These are phyloP conservation scores for Allantophomopsis cytisporea DNA, from an alignment of 2,329 filamentous ascomycete genomes.

Conservation along the genomic window DNA sequence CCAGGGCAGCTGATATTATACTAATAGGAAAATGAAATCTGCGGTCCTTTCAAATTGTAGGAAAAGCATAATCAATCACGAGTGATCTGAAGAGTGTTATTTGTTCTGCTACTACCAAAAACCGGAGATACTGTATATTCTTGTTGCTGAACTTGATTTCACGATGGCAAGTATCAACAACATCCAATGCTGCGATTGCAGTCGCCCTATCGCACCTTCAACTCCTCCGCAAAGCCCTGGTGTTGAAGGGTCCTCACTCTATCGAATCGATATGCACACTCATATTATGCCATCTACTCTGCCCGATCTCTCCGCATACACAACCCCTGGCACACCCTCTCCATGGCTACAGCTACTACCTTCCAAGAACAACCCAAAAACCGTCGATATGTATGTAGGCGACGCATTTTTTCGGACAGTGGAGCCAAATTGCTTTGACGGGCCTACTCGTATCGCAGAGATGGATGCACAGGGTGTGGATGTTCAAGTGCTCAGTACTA, in stretches of 20 bases:
- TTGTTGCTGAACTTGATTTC: too few species aligned
- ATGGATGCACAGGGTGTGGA: conserved; percentile 22
- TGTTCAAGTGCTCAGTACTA: conserved; percentile 21
- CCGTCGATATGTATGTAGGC: conserved; percentile 22
- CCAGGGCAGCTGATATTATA: too few species aligned
- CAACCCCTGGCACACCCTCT: conserved; percentile 27
- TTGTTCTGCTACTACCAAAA: too few species aligned
- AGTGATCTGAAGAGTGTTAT: too few species aligned
- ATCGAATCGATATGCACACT: conserved; percentile 22
- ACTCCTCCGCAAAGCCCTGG: too few species aligned
- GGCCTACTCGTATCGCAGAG: conserved; percentile 13
- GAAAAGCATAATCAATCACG: too few species aligned
- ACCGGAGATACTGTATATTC: too few species aligned
- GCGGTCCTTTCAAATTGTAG: too few species aligned
- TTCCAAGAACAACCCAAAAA: conserved; percentile 7
- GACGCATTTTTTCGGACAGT: conserved; percentile 20
- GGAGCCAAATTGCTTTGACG: conserved; percentile 19
- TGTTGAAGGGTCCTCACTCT: conserved; percentile 11
- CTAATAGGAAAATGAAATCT: too few species aligned
- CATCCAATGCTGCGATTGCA: too few species aligned
- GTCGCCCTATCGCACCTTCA: too few species aligned
- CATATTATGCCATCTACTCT: conserved; percentile 24
- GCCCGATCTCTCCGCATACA: conserved; percentile 26
- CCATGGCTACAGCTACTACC: conserved; percentile 17
- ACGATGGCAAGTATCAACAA: too few species aligned